Evolutionary conservation across 331 rosid species (phyloP), one percentile per base, ranked within the genome.

Genomic region (Spiraea crenata): DNA sequence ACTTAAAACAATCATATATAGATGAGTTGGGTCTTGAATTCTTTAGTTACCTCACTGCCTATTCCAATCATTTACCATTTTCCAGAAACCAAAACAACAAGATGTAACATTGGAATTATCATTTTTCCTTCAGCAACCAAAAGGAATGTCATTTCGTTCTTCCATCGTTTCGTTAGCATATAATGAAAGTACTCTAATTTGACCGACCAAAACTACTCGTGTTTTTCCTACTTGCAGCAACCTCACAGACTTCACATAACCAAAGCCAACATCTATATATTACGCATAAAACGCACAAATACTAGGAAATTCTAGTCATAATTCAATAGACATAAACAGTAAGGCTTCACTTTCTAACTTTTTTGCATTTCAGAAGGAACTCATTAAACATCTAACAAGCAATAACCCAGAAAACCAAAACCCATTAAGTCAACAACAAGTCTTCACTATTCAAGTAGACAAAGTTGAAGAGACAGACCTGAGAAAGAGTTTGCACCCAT

Each of bases 401-500:
- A 37, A 51, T 3, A 69, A 16, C 42, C 57, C 63, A 62, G 52
- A 68, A 40, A n/a, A 25, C 44, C 25, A 63, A 44, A 38, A 70
- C 65, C 63, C 59, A 19, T 34, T 47, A 9, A 74, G 77, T 77
- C 71, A 77, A 69, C 77, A 14, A 61, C 47, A 57, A 77, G 76
- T 72, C 81, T 76, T 71, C 81, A 38, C 63, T 44, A 51, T 20
- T 44, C 34, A 67, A 65, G 35, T 61, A 42, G 63, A 70, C 52
- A 67, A 67, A 44, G 39, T 63, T 10, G n/a, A 34, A 8, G 59
- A 72, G n/a, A 63, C 81, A 39, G 46, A 81, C 84, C 84, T 81
- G 60, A 31, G 61, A 76, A 68, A 16, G 64, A 72, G 66, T 2
- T 61, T 35, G 42, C 40, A 70, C 67, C 79, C 79, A 49, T 64